Percentiles rank a stretch among this genome's conserved stretches.
Evolutionary conservation across 345 rosid species (phyloP).

Genomic region (Citrus hindsii): DNA sequence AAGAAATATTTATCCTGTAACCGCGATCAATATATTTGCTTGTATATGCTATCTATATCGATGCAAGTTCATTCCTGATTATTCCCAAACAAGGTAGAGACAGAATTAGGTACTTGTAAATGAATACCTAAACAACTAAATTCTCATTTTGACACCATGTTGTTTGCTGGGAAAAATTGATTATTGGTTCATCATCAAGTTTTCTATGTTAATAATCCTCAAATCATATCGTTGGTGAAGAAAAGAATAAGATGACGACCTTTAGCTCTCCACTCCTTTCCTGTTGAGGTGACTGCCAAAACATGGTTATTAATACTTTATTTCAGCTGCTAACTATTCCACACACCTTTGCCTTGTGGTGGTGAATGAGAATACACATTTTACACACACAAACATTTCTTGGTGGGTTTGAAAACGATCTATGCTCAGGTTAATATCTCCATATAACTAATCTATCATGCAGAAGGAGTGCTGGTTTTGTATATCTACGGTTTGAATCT

Average conservation of each 20-base stretch:
- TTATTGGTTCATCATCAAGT: not conserved
- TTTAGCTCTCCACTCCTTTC: not conserved
- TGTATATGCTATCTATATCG: not conserved
- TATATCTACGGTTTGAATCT: conserved; percentile 67
- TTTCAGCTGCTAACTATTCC: not conserved
- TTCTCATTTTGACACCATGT: not conserved
- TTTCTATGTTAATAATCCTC: not conserved
- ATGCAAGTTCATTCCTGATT: not conserved
- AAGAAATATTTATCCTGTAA: not conserved
- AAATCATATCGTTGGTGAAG: not conserved
- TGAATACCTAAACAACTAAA: not conserved
- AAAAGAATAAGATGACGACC: not conserved
- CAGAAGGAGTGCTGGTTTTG: conserved; percentile 80
- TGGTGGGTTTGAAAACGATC: not conserved
- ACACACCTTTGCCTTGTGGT: not conserved
- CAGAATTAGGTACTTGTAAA: not conserved
- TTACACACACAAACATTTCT: not conserved
- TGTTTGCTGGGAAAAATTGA: not conserved
- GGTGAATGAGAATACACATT: not conserved
- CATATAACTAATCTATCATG: not conserved
- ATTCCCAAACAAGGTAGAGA: not conserved
- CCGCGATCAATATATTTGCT: not conserved
- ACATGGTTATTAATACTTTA: not conserved
- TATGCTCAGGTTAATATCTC: not conserved
- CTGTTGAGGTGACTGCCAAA: not conserved